Percentiles rank a stretch among this genome's conserved stretches.
These are phyloP conservation scores for Passalora sequoiae DNA, from an alignment of 2,329 filamentous ascomycete species.

Conservation along the genomic window DNA sequence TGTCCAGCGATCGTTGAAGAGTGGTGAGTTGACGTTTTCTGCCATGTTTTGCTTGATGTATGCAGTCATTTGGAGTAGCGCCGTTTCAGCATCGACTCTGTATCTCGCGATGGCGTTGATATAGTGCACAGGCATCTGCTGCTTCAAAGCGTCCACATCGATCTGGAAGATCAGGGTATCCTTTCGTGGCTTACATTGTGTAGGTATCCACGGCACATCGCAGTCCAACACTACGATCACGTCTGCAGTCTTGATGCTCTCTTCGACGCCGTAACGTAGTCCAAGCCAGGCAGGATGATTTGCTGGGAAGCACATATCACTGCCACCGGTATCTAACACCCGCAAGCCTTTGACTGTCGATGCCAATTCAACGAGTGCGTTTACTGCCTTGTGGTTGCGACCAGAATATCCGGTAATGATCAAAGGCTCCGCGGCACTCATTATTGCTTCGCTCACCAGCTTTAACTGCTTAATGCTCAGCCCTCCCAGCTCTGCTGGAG, in stretches of 20 bases:
- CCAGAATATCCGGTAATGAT: conserved; percentile 67
- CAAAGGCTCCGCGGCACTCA: conserved; percentile 60
- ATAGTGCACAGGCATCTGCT: conserved; percentile 56
- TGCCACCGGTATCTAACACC: conserved; percentile 70
- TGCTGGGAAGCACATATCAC: conserved; percentile 75
- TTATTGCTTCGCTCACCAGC: conserved; percentile 59
- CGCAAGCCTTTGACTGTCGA: conserved; percentile 62
- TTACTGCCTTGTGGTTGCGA: conserved; percentile 59
- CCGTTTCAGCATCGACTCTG: conserved; percentile 47
- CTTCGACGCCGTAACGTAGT: conserved; percentile 67
- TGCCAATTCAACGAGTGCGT: conserved; percentile 61
- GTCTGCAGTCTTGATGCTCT: conserved; percentile 69
- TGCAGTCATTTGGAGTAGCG: conserved; percentile 62
- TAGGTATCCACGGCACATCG: conserved; percentile 92
- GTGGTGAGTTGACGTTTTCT: conserved; percentile 33
- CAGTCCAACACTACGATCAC: conserved; percentile 81
- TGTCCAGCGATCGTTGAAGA: conserved; percentile 44
- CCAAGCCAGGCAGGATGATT: conserved; percentile 58
- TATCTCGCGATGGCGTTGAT: conserved; percentile 50
- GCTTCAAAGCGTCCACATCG: conserved; percentile 62
- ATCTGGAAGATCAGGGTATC: conserved; percentile 59
- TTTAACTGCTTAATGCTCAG: conserved; percentile 51
- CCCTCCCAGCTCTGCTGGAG: conserved; percentile 62
- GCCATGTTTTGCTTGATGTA: conserved; percentile 51
- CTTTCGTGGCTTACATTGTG: conserved; percentile 56